phyloP scores from a whole-genome alignment of 2,329 filamentous ascomycete genomes.

The Hysterium pulicare region DNA sequence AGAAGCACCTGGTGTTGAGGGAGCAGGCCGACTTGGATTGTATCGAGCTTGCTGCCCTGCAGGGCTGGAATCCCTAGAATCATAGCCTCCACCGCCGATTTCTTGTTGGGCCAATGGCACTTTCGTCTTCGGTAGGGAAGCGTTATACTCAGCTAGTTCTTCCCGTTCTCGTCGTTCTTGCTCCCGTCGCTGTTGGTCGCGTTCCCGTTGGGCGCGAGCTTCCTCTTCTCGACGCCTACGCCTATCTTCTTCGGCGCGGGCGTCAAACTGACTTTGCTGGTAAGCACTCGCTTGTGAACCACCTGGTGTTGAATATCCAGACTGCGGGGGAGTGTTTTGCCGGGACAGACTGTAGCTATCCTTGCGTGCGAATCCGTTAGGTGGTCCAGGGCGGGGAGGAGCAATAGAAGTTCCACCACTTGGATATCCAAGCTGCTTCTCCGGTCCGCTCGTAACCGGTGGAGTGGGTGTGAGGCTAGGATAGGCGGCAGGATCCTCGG shows the following conservation, averaged over 20 bases:
- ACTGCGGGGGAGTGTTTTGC: conserved; percentile 28
- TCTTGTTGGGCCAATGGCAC: conserved; percentile 85
- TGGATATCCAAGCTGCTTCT: conserved; percentile 49
- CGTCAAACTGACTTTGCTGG: conserved; percentile 25
- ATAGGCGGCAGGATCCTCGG: conserved; percentile 67
- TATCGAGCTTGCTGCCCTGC: conserved; percentile 62
- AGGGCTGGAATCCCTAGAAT: conserved; percentile 43
- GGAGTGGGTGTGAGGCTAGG: conserved; percentile 67
- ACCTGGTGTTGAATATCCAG: conserved; percentile 21
- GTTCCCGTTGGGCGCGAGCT: conserved; percentile 34
- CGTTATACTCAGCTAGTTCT: conserved; percentile 85
- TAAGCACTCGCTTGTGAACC: conserved; percentile 29
- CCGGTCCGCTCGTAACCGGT: conserved; percentile 45
- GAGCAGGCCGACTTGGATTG: conserved; percentile 80
- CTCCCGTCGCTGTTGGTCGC: conserved; percentile 40
- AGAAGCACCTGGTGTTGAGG: conserved; percentile 64
- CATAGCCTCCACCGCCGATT: conserved; percentile 62
- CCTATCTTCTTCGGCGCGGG: conserved; percentile 38
- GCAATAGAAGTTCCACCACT: conserved; percentile 45
- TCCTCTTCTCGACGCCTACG: conserved; percentile 40
- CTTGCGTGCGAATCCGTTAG: conserved; percentile 40
- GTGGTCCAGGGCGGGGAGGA: conserved; percentile 46
- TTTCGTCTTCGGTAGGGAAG: conserved; percentile 78
- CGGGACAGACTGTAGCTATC: conserved; percentile 43
- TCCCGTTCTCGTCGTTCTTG: conserved; percentile 52